Percentiles rank a stretch among this genome's conserved stretches.
Evolutionary conservation across 1,284 basidiomycete genomes (phyloP).

Genomic region (Cronartium ribicola): DNA sequence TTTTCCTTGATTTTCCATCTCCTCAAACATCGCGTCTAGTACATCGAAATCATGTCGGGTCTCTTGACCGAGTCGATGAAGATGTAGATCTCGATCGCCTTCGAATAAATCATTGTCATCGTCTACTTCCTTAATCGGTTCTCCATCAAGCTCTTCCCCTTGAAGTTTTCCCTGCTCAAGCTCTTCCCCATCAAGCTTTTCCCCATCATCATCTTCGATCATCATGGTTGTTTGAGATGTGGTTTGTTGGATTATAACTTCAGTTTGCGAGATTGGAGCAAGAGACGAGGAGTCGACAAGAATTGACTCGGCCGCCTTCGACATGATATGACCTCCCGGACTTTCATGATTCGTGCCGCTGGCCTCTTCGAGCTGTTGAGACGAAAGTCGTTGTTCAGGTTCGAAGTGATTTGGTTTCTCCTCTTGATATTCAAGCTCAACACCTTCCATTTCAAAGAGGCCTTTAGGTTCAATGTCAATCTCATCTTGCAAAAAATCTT

Average conservation of each 20-base stretch:
- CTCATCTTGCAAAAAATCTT: constrained; percentile 1
- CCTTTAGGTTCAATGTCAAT: not conserved
- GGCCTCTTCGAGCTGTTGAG: too few relatives aligned
- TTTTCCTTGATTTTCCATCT: too few relatives aligned
- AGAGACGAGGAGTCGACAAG: too few relatives aligned
- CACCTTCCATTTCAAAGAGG: too few relatives aligned
- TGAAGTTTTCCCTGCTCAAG: too few relatives aligned
- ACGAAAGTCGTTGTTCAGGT: not conserved
- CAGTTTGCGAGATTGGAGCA: too few relatives aligned
- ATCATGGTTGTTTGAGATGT: too few relatives aligned
- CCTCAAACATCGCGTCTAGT: not conserved
- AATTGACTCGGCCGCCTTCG: too few relatives aligned
- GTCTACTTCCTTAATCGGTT: constrained; percentile 5
- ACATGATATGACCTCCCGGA: too few relatives aligned
- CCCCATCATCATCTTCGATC: too few relatives aligned
- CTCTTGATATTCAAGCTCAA: not conserved
- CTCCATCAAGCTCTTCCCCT: not conserved
- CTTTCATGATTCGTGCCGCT: too few relatives aligned
- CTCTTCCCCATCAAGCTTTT: not conserved
- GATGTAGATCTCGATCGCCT: constrained; percentile 28
- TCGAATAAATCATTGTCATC: constrained; percentile 42
- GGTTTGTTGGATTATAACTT: too few relatives aligned
- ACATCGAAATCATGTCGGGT: not conserved
- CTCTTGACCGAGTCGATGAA: constrained; percentile 15
- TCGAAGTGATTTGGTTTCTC: not conserved